Conservation (phyloP, 768 basidiomycete species). For the Rhodotorula taiwanensis region DNA sequence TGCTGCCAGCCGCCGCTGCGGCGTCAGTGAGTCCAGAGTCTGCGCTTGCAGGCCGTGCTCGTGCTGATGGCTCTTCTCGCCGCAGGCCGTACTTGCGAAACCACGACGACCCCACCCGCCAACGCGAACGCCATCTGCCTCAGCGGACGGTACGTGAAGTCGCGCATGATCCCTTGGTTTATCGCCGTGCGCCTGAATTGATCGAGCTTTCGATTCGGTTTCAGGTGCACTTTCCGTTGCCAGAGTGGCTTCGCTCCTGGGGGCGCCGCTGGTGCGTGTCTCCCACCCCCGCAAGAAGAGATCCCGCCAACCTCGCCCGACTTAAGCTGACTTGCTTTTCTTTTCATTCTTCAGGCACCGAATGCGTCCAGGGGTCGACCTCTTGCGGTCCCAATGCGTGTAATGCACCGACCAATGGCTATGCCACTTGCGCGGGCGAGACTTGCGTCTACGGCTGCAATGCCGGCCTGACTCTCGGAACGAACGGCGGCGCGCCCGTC, state of each 20-base stretch:
- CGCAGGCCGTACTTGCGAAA: no score
- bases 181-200: no score
- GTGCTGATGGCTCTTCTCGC: no score
- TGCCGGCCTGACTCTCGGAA: not conserved
- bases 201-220: not conserved
- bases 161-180: no score
- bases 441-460: slow-evolving; percentile 16
- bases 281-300: no score
- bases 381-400: slow-evolving; percentile 25
- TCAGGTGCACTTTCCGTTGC: not conserved
- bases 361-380: slow-evolving; percentile 6
- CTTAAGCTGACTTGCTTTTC: no score
- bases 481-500: not conserved
- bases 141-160: no score
- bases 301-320: no score
- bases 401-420: slow-evolving; percentile 12
- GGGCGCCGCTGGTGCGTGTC: no score
- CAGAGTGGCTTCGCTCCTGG: slow-evolving; percentile 9
- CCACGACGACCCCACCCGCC: slow-evolving; percentile 1
- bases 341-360: no score
- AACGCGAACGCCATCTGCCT: slow-evolving; percentile 27
- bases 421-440: slow-evolving; percentile 12
- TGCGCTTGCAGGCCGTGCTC: no score
- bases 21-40: no score
- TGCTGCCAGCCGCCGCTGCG: slow-evolving; percentile 17